Evolutionary conservation across 2,329 filamentous ascomycete genomes (phyloP), one percentile per base, ranked within the genome.

Genomic region (Elsinoe arachidis): DNA sequence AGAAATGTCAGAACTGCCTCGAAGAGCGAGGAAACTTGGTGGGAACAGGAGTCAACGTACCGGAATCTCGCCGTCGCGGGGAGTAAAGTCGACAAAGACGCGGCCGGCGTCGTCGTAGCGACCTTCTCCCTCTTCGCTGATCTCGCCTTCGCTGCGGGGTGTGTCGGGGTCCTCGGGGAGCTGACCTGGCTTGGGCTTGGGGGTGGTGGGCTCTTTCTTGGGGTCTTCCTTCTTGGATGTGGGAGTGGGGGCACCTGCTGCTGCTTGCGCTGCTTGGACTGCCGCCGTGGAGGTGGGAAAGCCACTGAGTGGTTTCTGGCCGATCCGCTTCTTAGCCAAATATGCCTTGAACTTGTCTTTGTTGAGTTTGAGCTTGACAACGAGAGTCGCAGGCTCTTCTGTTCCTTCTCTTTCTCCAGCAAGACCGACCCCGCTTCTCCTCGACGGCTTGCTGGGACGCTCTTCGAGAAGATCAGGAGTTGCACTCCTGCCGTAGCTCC

Each of bases 381-480:
- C 76, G 53, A 90, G 72, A 9, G 72, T 84, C 79, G 63, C 90
- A 86, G 58, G 92, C 87, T 90, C 87, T 56, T 90, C 86, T 56
- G 81, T 93, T 63, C 92, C 90, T 67, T 96, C 91, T 51, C 89
- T 82, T 43, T 83, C 81, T 61, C 87, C 81, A 62, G 83, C 80
- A 57, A 79, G 77, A 56, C 80, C 67, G 14, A 49, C 30, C 12
- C 59, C 59, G 26, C 44, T 61, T 59, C 75, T 70, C 63, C 81
- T 76, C 62, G 83, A 76, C 6, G 76, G 78, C 5, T 85, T 85
- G 6, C 81, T 83, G 65, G 90, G 78, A 1, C 86, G 82, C 69
- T 96, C 90, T 65, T 88, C 56, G 77, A 73, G 44, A 14, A 67
- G 61, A 69, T 97, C 93, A 2, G 93, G 93, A 0, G 93, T 97